Evolutionary conservation across 768 basidiomycete species (phyloP), one percentile per base, ranked within the genome.

Genomic region (Lyophyllum shimeji): DNA sequence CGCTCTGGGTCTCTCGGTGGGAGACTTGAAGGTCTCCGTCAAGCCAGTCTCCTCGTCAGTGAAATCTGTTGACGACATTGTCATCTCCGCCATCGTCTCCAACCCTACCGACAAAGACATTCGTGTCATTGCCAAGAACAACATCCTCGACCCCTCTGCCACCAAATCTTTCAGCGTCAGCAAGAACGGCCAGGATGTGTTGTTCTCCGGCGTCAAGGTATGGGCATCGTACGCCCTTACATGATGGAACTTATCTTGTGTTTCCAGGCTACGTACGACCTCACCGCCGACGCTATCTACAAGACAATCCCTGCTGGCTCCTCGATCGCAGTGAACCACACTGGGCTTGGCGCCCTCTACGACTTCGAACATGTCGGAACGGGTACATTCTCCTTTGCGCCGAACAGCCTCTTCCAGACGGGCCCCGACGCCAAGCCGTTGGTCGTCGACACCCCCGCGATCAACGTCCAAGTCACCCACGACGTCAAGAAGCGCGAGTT

Each of bases 251-350:
- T 52, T 15, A 39, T 48, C 0, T 34, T 15, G 3, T 23, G 2
- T 13, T 25, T 23, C 3, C 29, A 57, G 56, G 56, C 51, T 17
- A 57, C 46, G 15, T 52, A 48, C 34, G 56, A 57, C 34, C 17
- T 57, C 12, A 29, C 46, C 3, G 51, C 50, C 5, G 25, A 47
- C 1, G 50, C 46, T n/a, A 46, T 57, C 46, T 57, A 57, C 42
- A 49, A 24, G 21, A 57, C 51, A 23, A 57, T 57, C 23, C 56
- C 56, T 23, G 56, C 56, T 1, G 46, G 51, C 1, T 52, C 51
- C 12, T 57, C 56, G 12, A 37, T 57, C n/a, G 51, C 56, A 7
- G 51, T 57, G 17, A 57, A 57, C 51, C 56, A 57, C 56, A 57
- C 56, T 7, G 56, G 39, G 7, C 20, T 57, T 21, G 56, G 33